These are phyloP conservation scores for Pyrenophora teres DNA, from an alignment of 2,329 filamentous ascomycete species.

Conservation along the genomic window DNA sequence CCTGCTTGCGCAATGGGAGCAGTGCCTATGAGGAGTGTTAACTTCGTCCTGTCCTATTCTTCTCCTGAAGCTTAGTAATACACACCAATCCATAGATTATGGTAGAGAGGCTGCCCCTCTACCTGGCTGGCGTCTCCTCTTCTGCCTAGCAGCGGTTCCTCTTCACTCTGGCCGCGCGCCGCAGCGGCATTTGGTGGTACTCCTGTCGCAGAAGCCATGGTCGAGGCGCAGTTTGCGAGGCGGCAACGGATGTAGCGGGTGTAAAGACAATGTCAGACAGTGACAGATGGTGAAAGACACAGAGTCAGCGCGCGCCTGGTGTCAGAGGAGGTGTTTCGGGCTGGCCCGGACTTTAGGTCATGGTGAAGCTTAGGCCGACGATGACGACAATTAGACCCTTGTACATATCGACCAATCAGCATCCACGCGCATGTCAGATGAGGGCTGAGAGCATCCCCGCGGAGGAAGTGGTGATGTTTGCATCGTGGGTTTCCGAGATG, in stretches of 20 bases:
- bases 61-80: not conserved
- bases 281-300: not conserved
- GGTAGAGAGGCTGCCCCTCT: constrained; percentile 65
- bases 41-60: not conserved
- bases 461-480: constrained; percentile 16
- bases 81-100: constrained; percentile 77
- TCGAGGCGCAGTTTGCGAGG: not conserved
- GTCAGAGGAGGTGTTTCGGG: constrained; percentile 4
- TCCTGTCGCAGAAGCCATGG: constrained; percentile 72
- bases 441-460: not conserved
- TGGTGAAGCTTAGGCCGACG: constrained; percentile 17
- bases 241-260: not conserved
- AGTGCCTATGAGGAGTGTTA: constrained; percentile 65
- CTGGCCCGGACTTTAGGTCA: constrained; percentile 18
- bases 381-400: constrained; percentile 26
- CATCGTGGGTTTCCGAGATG: constrained; percentile 8
- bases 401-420: constrained; percentile 23
- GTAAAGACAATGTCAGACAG: not conserved
- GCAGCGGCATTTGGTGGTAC: constrained; percentile 59
- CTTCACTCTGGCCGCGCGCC: constrained; percentile 54
- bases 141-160: constrained; percentile 72
- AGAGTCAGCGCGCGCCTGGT: constrained; percentile 3
- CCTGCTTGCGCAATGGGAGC: constrained; percentile 80
- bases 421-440: constrained; percentile 6
- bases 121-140: constrained; percentile 75